These are phyloP conservation scores for Sistotremastrum niveocremeum DNA, from an alignment of 768 basidiomycete species.

Conservation along the genomic window DNA sequence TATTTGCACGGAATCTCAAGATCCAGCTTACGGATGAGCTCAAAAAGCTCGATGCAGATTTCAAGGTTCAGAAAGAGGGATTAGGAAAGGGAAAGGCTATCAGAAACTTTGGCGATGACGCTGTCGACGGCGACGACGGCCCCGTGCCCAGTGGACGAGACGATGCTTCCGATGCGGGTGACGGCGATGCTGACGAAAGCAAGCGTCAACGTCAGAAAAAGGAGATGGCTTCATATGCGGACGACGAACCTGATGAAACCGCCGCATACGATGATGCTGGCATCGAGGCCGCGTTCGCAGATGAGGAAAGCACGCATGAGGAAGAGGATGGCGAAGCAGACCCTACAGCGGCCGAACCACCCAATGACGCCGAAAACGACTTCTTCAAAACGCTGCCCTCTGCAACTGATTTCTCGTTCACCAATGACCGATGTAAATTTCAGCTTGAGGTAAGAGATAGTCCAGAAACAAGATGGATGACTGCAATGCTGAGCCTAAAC, in stretches of 20 bases:
- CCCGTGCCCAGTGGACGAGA: conserved; percentile 38
- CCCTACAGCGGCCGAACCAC: conserved; percentile 14
- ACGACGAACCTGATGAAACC: conserved; percentile 47
- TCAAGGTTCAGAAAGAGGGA: conserved; percentile 65
- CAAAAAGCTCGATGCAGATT: conserved; percentile 68
- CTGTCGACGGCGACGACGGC: conserved; percentile 39
- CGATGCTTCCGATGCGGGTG: conserved; percentile 63
- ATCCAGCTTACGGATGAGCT: conserved; percentile 80
- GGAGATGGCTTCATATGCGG: conserved; percentile 66
- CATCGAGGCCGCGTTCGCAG: conserved; percentile 51
- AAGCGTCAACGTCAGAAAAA: conserved; percentile 60
- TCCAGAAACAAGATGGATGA: background rate
- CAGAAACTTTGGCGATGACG: conserved; percentile 34
- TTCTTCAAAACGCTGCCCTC: conserved; percentile 49
- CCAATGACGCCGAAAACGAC: conserved; percentile 25
- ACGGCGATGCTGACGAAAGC: conserved; percentile 69
- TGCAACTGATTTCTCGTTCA: conserved; percentile 64
- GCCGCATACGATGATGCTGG: conserved; percentile 37
- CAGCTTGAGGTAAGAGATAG: conserved; percentile 58
- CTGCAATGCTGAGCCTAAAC: background rate
- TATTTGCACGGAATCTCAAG: conserved; percentile 70
- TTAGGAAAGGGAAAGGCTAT: conserved; percentile 67
- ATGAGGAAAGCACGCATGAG: conserved; percentile 25
- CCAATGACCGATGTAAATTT: conserved; percentile 54
- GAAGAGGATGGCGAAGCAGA: conserved; percentile 20